Base-by-base conservation (phyloP, 495 filamentous ascomycete genomes). In the Penicillium herquei region DNA sequence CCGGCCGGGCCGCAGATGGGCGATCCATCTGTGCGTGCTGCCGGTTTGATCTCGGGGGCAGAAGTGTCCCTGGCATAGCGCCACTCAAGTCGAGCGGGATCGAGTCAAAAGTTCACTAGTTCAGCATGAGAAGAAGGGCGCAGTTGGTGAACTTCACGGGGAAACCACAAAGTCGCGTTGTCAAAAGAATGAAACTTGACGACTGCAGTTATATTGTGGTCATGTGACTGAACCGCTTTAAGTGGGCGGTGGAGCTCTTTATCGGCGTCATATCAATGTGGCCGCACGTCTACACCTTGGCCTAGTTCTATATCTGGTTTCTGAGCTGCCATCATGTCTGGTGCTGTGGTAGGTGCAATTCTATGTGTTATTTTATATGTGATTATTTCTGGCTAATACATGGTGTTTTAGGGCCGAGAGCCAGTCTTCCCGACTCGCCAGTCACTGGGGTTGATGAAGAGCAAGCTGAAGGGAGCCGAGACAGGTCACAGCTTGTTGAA, bases 351-450 rank as follows among this genome's bases (percentile, higher is more conserved):
- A 68, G 55, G 80, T 61, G 18, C 50, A 7, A 6, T 18, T 21
- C 6, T 11, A 0, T 17, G 16, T 31, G 1, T 1, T 26, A 26
- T 26, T 26, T 26, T 1, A 26, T 26, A 26, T 26, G 21, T 26
- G 21, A 8, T 46, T 6, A 6, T 45, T 31, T 31, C 4, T 32
- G 6, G 26, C 56, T 26, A 4, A 26, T 4, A 26, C 1, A 26
- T 26, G 21, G 21, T 26, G 2, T 26, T 26, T 26, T 26, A 77
- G 75, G 75, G 74, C 67, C 75, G 75, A 62, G 94, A 99, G 76
- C 80, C 92, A 67, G 94, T 99, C 79, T 99, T 99, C 77, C 90
- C 94, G 59, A 99, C 94, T 64, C 89, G 94, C 66, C 94, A 99
- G 82, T 96, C 92, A 57, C 76, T 99, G 68, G 91, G 90, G 59